Conservation (phyloP, 192 early-diverging fungal species). For the Rhizophagus sp. region DNA sequence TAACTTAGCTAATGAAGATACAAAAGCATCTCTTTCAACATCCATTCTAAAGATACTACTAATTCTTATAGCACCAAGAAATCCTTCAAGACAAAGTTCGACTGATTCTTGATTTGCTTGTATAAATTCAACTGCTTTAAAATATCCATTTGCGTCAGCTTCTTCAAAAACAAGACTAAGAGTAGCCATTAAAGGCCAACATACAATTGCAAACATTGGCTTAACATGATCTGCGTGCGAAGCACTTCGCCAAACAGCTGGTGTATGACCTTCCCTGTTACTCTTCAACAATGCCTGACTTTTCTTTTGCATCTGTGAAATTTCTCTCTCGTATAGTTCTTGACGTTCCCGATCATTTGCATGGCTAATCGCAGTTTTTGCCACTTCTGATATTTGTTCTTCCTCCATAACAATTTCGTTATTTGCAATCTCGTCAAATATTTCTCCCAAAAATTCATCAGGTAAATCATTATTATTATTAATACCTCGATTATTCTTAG, state of each 20-base stretch:
- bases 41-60: conserved; percentile 85
- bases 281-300: conserved; percentile 63
- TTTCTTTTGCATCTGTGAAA: conserved; percentile 71
- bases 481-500: conserved; percentile 93
- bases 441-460: conserved; percentile 65
- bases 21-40: conserved; percentile 89
- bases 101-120: conserved; percentile 58
- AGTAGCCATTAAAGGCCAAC: conserved; percentile 84
- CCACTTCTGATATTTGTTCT: conserved; percentile 60
- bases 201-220: conserved; percentile 88
- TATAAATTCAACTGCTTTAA: conserved; percentile 43
- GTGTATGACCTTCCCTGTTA: conserved; percentile 44
- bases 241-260: conserved; percentile 55
- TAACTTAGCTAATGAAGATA: conserved; percentile 84
- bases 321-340: conserved; percentile 61
- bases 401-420: conserved; percentile 95
- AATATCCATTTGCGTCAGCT: conserved; percentile 50
- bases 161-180: conserved; percentile 84
- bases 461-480: conserved; percentile 86
- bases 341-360: conserved; percentile 49
- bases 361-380: conserved; percentile 34
- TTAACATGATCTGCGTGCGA: conserved; percentile 86
- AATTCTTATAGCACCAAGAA: conserved; percentile 77
- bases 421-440: conserved; percentile 79
- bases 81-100: conserved; percentile 76